These are phyloP conservation scores for Russula vinacea DNA, from an alignment of 768 basidiomycete species.

Conservation along the genomic window DNA sequence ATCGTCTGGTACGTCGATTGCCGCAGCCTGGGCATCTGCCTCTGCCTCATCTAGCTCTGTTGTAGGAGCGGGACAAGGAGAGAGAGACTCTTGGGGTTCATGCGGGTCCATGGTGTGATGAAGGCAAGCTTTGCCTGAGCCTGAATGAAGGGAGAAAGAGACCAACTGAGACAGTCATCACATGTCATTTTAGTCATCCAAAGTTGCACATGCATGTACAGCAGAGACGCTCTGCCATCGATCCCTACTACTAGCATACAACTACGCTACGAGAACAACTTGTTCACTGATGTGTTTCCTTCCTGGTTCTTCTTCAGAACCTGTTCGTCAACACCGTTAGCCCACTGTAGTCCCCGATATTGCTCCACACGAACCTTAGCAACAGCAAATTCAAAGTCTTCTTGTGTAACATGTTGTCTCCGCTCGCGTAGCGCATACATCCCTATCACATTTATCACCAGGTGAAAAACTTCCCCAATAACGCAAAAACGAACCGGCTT, in stretches of 20 bases:
- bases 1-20: conserved; percentile 41
- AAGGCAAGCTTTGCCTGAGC: too few species aligned
- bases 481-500: conserved; percentile 65
- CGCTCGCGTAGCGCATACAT: conserved; percentile 98
- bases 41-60: conserved; percentile 6
- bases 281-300: conserved; percentile 89
- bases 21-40: conserved; percentile 13
- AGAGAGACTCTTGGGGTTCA: background rate
- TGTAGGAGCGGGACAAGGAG: background rate
- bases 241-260: conserved; percentile 64
- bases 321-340: conserved; percentile 36
- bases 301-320: conserved; percentile 97
- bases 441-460: conserved; percentile 42
- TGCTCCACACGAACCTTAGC: conserved; percentile 63
- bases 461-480: conserved; percentile 3
- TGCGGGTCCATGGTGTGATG: conserved; percentile 4
- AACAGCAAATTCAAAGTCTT: conserved; percentile 98
- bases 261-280: conserved; percentile 75
- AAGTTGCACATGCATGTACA: too few species aligned
- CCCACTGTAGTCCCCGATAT: conserved; percentile 8
- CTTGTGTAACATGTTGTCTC: conserved; percentile 95
- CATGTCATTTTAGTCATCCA: background rate
- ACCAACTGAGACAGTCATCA: background rate
- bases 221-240: too few species aligned
- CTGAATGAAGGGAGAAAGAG: background rate